Evolutionary conservation across 2,329 filamentous ascomycete genomes (phyloP), one percentile per base, ranked within the genome.

Genomic region (Tolypocladium sp.): DNA sequence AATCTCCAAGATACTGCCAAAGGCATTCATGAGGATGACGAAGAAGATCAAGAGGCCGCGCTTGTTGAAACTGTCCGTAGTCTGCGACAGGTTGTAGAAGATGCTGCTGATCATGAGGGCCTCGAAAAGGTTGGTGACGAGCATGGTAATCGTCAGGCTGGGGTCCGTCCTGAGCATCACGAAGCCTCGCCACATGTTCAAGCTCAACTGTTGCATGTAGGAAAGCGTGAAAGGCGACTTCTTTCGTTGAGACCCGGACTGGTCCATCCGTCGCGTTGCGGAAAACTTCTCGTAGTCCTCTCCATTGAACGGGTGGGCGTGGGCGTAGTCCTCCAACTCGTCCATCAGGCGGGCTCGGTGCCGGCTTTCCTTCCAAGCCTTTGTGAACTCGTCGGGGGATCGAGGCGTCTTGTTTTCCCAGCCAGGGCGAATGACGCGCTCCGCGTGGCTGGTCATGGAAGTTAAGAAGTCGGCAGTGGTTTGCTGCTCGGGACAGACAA

Each of bases 381-480:
- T 61, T 8, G 72, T 72, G 60, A 77, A 77, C 27, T 76, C 74
- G 9, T 75, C 73, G 0, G 73, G 69, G 2, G 73, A 74, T 2
- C 72, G 67, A 0, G 73, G 73, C 0, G 71, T 71, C 8, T 63
- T 67, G 57, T 68, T 64, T 60, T 75, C 70, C 15, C 65, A 74
- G 2, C 74, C 73, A 0, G 70, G 66, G 20, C 65, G 68, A 13
- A 74, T 59, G 35, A 70, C 62, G 22, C 73, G 73, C 61, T 76
- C 74, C 2, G 64, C 59, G 1, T 72, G 71, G 4, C 68, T 73
- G 1, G 79, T 81, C 46, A 82, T 76, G 1, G 79, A 1, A 66
- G 40, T 42, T 8, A 42, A 42, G 40, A 42, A 42, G 40, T 42
- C 40, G 17, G 40, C 40, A 10, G 40, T 42, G 20, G 40, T 42